Conservation (phyloP, 2,329 filamentous ascomycete genomes). For the Fusarium sp. region DNA sequence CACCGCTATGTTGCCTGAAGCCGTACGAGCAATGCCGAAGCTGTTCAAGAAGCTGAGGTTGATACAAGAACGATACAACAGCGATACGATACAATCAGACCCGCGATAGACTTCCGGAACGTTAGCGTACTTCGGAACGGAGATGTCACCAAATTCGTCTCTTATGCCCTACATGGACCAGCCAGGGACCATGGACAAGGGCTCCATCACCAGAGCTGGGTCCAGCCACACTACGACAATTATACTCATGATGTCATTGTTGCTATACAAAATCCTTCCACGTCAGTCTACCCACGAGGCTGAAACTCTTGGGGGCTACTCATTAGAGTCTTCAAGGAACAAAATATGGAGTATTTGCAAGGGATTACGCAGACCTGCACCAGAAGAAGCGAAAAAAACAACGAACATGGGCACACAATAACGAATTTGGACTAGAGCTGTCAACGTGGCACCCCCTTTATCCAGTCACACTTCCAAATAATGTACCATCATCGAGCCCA, state of each 20-base stretch:
- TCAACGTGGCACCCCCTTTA: slow-evolving; percentile 47
- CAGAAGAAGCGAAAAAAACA: slow-evolving; percentile 26
- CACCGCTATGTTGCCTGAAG: slow-evolving; percentile 16
- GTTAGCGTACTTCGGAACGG: slow-evolving; percentile 32
- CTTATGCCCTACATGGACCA: slow-evolving; percentile 15
- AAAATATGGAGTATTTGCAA: slow-evolving; percentile 22
- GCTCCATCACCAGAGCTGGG: slow-evolving; percentile 32
- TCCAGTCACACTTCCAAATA: slow-evolving; percentile 38
- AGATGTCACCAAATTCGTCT: slow-evolving; percentile 31
- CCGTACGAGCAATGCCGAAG: slow-evolving; percentile 31
- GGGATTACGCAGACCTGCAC: slow-evolving; percentile 15
- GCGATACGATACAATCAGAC: slow-evolving; percentile 18
- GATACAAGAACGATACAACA: slow-evolving; percentile 2
- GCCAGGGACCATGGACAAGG: slow-evolving; percentile 3
- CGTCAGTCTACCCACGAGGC: slow-evolving; percentile 49
- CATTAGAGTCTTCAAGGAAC: slow-evolving; percentile 16
- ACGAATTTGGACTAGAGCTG: slow-evolving; percentile 34
- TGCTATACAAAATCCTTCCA: slow-evolving; percentile 40
- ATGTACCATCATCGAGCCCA: slow-evolving; percentile 31
- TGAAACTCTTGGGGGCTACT: slow-evolving; percentile 42
- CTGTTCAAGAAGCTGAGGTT: slow-evolving; percentile 9
- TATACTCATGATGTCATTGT: slow-evolving; percentile 44
- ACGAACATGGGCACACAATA: slow-evolving; percentile 15
- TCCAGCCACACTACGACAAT: slow-evolving; percentile 30
- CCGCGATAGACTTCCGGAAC: slow-evolving; percentile 26